Percentiles rank a stretch among this genome's conserved stretches.
Conservation (phyloP, 2,329 filamentous ascomycete species). For the Alternaria sp. region DNA sequence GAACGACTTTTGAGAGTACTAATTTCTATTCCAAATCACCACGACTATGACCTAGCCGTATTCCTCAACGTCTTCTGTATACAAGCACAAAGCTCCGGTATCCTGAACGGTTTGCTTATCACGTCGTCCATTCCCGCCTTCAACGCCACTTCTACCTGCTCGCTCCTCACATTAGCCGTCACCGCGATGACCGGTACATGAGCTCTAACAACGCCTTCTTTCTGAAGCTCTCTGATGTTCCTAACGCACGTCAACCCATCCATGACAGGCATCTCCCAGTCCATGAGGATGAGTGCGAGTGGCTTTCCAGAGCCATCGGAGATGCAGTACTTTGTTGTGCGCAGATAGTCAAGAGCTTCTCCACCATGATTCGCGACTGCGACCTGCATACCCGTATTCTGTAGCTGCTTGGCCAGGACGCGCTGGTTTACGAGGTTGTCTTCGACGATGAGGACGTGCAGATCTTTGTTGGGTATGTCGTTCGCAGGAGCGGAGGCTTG, state of each 20-base stretch:
- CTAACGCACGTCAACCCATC: conserved; percentile 36
- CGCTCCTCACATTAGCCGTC: conserved; percentile 43
- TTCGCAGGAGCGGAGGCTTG: background rate
- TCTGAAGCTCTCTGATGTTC: conserved; percentile 35
- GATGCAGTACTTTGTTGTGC: conserved; percentile 30
- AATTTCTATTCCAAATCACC: background rate
- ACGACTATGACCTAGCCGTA: background rate
- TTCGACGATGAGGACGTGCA: conserved; percentile 42
- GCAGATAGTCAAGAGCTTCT: conserved; percentile 47
- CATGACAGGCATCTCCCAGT: conserved; percentile 46
- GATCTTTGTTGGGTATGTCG: conserved; percentile 6
- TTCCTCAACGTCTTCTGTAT: conserved; percentile 24
- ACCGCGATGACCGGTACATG: conserved; percentile 43
- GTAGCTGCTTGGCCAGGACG: conserved; percentile 49
- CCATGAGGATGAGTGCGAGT: conserved; percentile 37
- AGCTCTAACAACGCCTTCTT: conserved; percentile 19
- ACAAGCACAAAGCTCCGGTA: conserved; percentile 32
- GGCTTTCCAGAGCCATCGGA: conserved; percentile 11
- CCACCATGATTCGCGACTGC: conserved; percentile 47
- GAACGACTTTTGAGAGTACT: background rate
- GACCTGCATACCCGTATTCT: conserved; percentile 45
- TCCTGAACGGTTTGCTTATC: conserved; percentile 75
- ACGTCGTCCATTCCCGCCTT: conserved; percentile 55
- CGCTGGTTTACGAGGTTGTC: conserved; percentile 52
- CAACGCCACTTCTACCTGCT: conserved; percentile 39